Evolutionary conservation across 1,284 basidiomycete species (phyloP), one percentile per base, ranked within the genome.

Genomic region (Coniferiporia weirii): DNA sequence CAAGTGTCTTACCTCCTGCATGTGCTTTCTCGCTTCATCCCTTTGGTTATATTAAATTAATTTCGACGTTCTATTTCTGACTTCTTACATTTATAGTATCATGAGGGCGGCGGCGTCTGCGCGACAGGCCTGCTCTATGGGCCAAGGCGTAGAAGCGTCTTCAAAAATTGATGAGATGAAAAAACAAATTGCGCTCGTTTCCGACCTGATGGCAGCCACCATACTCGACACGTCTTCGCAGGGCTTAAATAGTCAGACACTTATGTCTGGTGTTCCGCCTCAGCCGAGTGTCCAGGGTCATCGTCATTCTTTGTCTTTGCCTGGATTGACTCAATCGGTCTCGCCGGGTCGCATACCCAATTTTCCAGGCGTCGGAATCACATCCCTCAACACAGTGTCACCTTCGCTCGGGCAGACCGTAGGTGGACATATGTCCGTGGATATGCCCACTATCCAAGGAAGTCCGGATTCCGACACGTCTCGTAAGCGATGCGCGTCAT

Each of bases 71-170:
- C 49, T 36, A 52, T 57, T 65, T 49, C 54, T 56, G 40, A 59
- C 49, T 40, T 35, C 52, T 45, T 3, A 46, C 49, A 56, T 40
- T 64, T 57, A 10, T 59, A 81, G 79, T 66, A 81, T 81, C 59
- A 76, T 77, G 38, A 73, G 75, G 20, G 75, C 76, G 1, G 79
- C 80, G 20, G 73, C 73, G 58, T 77, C 76, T 15, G 79, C 79
- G 8, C 76, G 78, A 52, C 68, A 73, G 5, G 79, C 79, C 1
- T 81, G 78, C 55, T 72, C 74, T 19, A 69, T 75, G 50, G 80
- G 80, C 0, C 76, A 79, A 61, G 73, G 75, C 27, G 62, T 71
- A 2, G 72, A 78, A 61, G 79, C 80, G 8, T 72, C 70, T n/a
- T 72, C 70, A 55, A 72, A 76, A 54, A 78, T 80, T 50, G 77